Evolutionary conservation across 1,139 yeast genomes (phyloP).

Genomic region (Geotrichum klebahnii): DNA sequence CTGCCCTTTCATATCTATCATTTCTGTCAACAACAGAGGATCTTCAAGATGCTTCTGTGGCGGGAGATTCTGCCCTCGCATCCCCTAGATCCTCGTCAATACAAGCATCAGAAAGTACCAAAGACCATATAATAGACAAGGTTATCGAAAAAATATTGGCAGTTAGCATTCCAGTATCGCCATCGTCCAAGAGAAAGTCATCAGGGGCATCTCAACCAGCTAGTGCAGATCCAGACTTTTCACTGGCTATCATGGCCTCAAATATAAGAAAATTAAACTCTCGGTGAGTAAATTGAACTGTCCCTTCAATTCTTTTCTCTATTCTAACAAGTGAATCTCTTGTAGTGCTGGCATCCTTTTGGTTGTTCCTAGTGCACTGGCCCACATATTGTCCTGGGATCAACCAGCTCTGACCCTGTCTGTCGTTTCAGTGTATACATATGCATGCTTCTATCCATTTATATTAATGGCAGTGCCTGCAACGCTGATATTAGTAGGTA

Average conservation of each 20-base stretch:
- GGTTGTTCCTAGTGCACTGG: slow-evolving; percentile 16
- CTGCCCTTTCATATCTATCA: neutral
- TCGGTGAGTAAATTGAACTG: slow-evolving; percentile 4
- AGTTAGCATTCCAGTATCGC: slow-evolving; percentile 8
- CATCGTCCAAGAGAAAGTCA: neutral
- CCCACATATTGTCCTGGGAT: slow-evolving; percentile 21
- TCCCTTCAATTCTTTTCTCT: neutral
- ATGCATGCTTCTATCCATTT: slow-evolving; percentile 58
- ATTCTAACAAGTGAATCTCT: neutral
- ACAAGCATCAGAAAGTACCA: neutral
- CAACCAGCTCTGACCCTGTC: slow-evolving; percentile 34
- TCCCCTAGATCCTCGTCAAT: neutral
- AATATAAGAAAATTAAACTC: slow-evolving; percentile 21
- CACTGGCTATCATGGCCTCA: slow-evolving; percentile 21
- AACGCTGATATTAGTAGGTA: slow-evolving; percentile 51
- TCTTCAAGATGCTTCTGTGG: neutral
- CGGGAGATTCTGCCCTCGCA: neutral
- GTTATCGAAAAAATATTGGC: slow-evolving; percentile 20
- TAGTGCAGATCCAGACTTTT: slow-evolving; percentile 15
- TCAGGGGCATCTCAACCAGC: neutral
- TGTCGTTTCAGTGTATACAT: slow-evolving; percentile 35
- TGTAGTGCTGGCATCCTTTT: slow-evolving; percentile 13
- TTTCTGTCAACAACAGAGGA: neutral
- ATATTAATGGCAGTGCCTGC: slow-evolving; percentile 63
- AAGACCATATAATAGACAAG: slow-evolving; percentile 21